Percentiles rank a stretch among this genome's conserved stretches.
Conservation (phyloP, 805 yeast genomes). For the Nakazawaea anatomiae region DNA sequence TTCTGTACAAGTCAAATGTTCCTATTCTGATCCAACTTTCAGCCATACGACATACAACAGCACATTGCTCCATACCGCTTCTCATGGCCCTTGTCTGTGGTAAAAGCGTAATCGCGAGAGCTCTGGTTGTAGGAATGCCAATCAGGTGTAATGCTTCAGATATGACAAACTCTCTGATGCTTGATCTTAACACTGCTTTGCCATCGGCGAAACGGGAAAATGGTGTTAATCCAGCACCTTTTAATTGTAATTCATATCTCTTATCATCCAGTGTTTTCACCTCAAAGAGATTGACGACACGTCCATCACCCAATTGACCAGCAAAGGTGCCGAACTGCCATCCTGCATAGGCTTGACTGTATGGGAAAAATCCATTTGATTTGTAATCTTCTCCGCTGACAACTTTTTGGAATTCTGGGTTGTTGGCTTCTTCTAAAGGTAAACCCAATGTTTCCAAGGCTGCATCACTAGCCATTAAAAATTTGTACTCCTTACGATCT, state of each 20-base stretch:
- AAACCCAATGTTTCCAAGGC: slow-evolving; percentile 65
- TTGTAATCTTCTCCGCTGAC: slow-evolving; percentile 49
- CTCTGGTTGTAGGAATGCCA: slow-evolving; percentile 84
- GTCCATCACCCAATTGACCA: slow-evolving; percentile 95
- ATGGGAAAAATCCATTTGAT: slow-evolving; percentile 53
- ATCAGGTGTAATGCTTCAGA: slow-evolving; percentile 77
- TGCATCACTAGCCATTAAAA: slow-evolving; percentile 49
- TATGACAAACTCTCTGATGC: slow-evolving; percentile 81
- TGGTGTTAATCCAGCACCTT: slow-evolving; percentile 92
- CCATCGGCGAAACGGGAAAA: slow-evolving; percentile 96
- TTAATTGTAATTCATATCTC: slow-evolving; percentile 67
- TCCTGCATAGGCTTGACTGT: slow-evolving; percentile 91
- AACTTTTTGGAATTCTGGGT: slow-evolving; percentile 43
- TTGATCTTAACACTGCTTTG: slow-evolving; percentile 83
- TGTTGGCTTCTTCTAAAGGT: slow-evolving; percentile 27
- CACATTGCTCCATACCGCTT: slow-evolving; percentile 69
- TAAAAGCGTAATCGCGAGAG: slow-evolving; percentile 62
- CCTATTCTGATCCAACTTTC: slow-evolving; percentile 87
- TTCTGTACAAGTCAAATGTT: slow-evolving; percentile 75
- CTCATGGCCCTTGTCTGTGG: slow-evolving; percentile 79
- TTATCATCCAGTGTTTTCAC: slow-evolving; percentile 39
- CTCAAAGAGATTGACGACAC: slow-evolving; percentile 81
- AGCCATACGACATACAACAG: slow-evolving; percentile 78
- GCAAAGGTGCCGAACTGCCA: slow-evolving; percentile 96
- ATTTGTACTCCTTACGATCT: slow-evolving; percentile 41